Percentiles rank a stretch among this genome's conserved stretches.
These are phyloP conservation scores for Yamadazyma friedrichii DNA, from an alignment of 1,139 yeast genomes.

Conservation along the genomic window DNA sequence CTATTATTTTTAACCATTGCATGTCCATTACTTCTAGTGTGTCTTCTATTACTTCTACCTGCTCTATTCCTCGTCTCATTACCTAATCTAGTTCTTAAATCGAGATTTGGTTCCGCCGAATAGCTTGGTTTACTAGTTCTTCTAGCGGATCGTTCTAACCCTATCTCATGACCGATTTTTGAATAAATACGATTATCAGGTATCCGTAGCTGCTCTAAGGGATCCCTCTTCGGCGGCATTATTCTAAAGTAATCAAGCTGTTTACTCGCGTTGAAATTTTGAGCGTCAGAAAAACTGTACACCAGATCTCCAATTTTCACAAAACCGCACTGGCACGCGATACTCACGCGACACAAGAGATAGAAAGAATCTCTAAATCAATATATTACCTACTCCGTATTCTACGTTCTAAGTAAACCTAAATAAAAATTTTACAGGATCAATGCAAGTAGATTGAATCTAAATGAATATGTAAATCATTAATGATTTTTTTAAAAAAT, in stretches of 20 bases:
- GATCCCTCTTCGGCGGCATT: slow-evolving; percentile 18
- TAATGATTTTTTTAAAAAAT: background rate
- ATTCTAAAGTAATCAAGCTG: background rate
- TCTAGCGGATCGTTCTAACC: slow-evolving; percentile 12
- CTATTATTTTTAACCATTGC: slow-evolving; percentile 4
- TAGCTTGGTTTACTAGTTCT: background rate
- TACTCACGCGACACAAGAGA: background rate
- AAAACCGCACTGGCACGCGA: background rate
- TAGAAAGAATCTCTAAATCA: background rate
- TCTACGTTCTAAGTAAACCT: background rate
- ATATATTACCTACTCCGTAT: slow-evolving; percentile 7
- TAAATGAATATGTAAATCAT: background rate
- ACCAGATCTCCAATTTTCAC: background rate
- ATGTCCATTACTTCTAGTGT: background rate
- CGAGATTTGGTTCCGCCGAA: background rate
- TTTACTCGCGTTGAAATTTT: slow-evolving; percentile 3
- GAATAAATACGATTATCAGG: slow-evolving; percentile 17
- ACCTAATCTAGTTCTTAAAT: background rate
- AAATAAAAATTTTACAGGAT: no score
- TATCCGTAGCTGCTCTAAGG: slow-evolving; percentile 15
- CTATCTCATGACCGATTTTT: slow-evolving; percentile 13
- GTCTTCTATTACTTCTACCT: background rate
- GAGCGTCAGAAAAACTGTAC: no score
- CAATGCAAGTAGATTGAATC: background rate
- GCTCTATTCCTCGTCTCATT: background rate